Evolutionary conservation across 2,329 filamentous ascomycete genomes (phyloP).

Genomic region (Polychaeton citri): DNA sequence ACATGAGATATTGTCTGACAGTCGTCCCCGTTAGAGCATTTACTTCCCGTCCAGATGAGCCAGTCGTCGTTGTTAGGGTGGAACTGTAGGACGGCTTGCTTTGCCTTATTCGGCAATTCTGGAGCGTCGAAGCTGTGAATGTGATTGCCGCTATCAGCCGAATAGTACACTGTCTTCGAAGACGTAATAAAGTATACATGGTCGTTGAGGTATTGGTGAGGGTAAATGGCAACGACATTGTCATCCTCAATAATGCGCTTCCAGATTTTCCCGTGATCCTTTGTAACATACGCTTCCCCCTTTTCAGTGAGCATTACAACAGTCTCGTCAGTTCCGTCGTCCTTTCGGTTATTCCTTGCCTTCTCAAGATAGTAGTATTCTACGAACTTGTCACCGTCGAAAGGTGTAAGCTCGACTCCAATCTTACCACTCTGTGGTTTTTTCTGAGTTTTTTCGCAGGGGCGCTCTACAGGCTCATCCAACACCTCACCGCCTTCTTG

Average conservation of each 20-base stretch:
- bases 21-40: constrained; percentile 49
- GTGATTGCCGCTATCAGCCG: constrained; percentile 60
- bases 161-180: constrained; percentile 59
- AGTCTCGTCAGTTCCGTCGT: constrained; percentile 55
- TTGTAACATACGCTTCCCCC: constrained; percentile 56
- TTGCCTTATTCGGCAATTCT: constrained; percentile 39
- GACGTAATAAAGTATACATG: constrained; percentile 73
- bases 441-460: constrained; percentile 52
- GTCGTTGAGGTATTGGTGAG: constrained; percentile 71
- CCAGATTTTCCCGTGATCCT: constrained; percentile 86
- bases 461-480: constrained; percentile 48
- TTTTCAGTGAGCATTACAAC: constrained; percentile 47
- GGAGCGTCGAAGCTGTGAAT: constrained; percentile 64
- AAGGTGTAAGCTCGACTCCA: constrained; percentile 42
- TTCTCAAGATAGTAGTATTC: constrained; percentile 69
- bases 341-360: constrained; percentile 30
- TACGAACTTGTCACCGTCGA: constrained; percentile 44
- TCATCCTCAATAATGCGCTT: constrained; percentile 54
- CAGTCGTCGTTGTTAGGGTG: constrained; percentile 78
- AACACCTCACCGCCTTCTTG: constrained; percentile 25
- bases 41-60: constrained; percentile 74
- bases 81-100: constrained; percentile 53
- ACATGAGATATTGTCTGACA: constrained; percentile 67
- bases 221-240: constrained; percentile 56
- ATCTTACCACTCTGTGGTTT: constrained; percentile 55